A percentile compares a stretch with the other conserved stretches of the same genome.
phyloP scores from a whole-genome alignment of 257 asterid genomes.

The Vinca minor region DNA sequence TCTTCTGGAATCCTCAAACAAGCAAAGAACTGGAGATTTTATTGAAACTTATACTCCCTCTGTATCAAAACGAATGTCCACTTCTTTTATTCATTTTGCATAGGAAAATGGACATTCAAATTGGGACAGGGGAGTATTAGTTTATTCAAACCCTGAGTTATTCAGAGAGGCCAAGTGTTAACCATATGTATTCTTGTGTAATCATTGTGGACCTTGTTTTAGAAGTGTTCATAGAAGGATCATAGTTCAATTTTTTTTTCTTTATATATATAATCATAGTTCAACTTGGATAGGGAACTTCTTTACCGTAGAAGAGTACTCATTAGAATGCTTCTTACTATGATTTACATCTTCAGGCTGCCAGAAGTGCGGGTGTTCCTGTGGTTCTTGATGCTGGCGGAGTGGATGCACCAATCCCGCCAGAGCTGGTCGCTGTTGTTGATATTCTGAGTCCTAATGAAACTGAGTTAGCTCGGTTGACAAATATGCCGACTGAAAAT shows the following conservation, averaged over 20 bases:
- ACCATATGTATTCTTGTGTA: neutral
- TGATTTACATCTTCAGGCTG: constrained; percentile 49
- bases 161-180: neutral
- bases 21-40: neutral
- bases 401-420: constrained; percentile 69
- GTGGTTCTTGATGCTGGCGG: constrained; percentile 99
- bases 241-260: neutral
- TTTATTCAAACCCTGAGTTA: neutral
- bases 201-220: neutral
- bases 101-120: no score
- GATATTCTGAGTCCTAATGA: constrained; percentile 92
- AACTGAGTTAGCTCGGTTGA: constrained; percentile 76
- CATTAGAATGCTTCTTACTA: neutral
- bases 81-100: no score
- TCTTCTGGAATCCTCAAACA: neutral
- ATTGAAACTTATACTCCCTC: no score
- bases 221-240: neutral
- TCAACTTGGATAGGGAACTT: neutral
- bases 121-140: no score
- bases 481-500: constrained; percentile 68
- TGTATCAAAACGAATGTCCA: no score
- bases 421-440: constrained; percentile 44
- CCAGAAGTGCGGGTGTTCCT: constrained; percentile 62
- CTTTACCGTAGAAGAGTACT: neutral
- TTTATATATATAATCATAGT: no score